Evolutionary conservation across 306 rosid genomes (phyloP).

Genomic region (Ammopiptanthus mongolicus): DNA sequence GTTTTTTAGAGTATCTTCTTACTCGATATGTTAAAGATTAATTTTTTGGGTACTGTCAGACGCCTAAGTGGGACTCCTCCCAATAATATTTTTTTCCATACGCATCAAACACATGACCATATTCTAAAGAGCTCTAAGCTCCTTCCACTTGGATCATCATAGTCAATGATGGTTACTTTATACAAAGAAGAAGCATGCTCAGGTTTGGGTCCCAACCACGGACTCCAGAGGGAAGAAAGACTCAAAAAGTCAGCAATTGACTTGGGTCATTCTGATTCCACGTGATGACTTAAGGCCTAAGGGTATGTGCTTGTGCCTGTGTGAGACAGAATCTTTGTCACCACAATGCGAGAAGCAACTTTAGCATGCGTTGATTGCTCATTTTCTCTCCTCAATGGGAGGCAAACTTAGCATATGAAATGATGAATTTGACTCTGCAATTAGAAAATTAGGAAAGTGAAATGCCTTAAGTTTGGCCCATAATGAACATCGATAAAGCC

Average conservation of each 20-base stretch:
- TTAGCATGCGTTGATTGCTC: conserved; percentile 41
- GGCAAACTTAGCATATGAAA: conserved; percentile 8
- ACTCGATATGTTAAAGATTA: too few relatives aligned
- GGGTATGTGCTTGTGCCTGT: not conserved
- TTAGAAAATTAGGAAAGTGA: not conserved
- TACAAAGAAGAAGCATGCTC: conserved; percentile 48
- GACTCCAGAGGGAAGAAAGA: conserved; percentile 20
- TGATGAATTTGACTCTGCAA: conserved; percentile 15
- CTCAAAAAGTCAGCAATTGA: conserved; percentile 31
- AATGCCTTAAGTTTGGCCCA: not conserved
- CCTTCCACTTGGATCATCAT: too few relatives aligned
- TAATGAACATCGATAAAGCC: not conserved
- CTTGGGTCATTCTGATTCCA: conserved; percentile 10
- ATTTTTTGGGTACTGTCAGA: too few relatives aligned
- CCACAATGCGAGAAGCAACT: conserved; percentile 25
- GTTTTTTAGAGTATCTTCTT: too few relatives aligned
- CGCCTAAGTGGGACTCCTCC: too few relatives aligned
- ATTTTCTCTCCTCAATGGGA: conserved; percentile 4
- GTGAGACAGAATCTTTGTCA: conserved; percentile 31
- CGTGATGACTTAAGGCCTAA: not conserved
- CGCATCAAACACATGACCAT: too few relatives aligned
- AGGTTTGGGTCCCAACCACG: conserved; percentile 41
- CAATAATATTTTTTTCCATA: too few relatives aligned
- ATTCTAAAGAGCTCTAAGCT: too few relatives aligned
- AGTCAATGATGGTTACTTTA: conserved; percentile 35